phyloP scores from a whole-genome alignment of 495 filamentous ascomycete species.

The Xylaria venustula region DNA sequence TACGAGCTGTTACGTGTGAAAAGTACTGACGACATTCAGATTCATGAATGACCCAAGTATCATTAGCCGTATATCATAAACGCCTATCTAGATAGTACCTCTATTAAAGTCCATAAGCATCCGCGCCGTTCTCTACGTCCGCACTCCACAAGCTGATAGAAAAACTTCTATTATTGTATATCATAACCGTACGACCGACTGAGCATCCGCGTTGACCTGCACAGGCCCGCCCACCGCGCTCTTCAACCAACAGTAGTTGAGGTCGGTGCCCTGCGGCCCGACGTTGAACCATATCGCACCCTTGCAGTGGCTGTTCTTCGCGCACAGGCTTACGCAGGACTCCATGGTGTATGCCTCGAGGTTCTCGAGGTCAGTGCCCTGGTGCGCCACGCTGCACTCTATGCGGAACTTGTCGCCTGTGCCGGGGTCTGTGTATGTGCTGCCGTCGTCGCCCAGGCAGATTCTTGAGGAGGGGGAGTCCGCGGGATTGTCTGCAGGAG shows the following conservation, averaged over 20 bases:
- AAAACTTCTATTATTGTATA: neutral
- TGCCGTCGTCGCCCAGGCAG: conserved; percentile 18
- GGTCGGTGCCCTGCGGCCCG: conserved; percentile 26
- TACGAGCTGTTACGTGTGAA: no score
- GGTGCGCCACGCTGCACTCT: conserved; percentile 20
- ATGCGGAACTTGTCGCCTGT: conserved; percentile 11
- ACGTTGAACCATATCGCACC: conserved; percentile 26
- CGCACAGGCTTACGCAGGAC: conserved; percentile 19
- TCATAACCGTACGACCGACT: conserved; percentile 21
- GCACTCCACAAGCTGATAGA: no score
- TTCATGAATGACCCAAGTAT: no score
- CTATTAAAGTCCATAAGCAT: no score
- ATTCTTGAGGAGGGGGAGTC: conserved; percentile 1
- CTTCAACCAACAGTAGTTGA: conserved; percentile 30
- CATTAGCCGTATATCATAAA: no score
- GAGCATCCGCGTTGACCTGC: conserved; percentile 17
- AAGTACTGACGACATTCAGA: no score
- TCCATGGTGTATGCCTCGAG: conserved; percentile 19
- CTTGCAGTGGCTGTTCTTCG: conserved; percentile 11
- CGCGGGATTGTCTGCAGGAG: no score
- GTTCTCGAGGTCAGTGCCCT: conserved; percentile 21
- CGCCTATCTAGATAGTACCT: no score
- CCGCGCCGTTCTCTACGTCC: no score
- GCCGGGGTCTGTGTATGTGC: conserved; percentile 23
- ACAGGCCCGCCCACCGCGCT: conserved; percentile 9